Evolutionary conservation across 495 filamentous ascomycete genomes (phyloP).

Genomic region (Penicillium macrosclerotiorum): DNA sequence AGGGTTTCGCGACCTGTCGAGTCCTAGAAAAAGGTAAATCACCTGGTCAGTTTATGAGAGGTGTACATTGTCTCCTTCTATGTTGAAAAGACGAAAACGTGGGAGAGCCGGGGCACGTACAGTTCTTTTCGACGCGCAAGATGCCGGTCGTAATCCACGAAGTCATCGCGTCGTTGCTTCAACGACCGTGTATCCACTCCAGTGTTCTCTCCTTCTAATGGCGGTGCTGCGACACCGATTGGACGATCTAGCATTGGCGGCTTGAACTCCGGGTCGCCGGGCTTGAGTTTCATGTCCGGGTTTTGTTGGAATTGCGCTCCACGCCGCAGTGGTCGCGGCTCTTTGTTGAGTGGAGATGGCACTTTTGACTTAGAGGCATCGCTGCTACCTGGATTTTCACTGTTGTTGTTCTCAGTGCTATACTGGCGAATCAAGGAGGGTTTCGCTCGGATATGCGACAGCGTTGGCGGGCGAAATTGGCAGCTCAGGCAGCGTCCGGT

Average conservation of each 20-base stretch:
- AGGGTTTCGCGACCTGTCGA: constrained; percentile 67
- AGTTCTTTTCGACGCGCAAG: constrained; percentile 67
- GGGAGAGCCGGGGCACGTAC: constrained; percentile 42
- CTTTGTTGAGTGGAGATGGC: neutral
- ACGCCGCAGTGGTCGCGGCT: constrained; percentile 8
- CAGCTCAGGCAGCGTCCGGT: constrained; percentile 39
- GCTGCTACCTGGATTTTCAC: neutral
- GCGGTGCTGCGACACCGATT: constrained; percentile 74
- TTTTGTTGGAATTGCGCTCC: constrained; percentile 35
- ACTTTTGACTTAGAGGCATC: constrained; percentile 5
- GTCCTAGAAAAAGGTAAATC: constrained; percentile 31
- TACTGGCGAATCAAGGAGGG: constrained; percentile 32
- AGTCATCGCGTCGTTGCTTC: constrained; percentile 71
- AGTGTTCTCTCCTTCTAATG: constrained; percentile 72
- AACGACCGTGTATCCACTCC: constrained; percentile 68
- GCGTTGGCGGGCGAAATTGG: constrained; percentile 31
- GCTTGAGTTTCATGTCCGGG: constrained; percentile 23
- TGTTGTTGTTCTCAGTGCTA: constrained; percentile 24
- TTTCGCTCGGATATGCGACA: constrained; percentile 20
- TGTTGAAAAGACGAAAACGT: neutral
- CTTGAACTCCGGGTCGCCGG: constrained; percentile 58
- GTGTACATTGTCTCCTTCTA: neutral
- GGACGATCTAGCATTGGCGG: constrained; percentile 73
- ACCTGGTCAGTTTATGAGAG: too few relatives aligned
- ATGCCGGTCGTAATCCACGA: constrained; percentile 82